Evolutionary conservation across 768 basidiomycete genomes (phyloP), one percentile per base, ranked within the genome.

Genomic region (Hygrophorus russula): DNA sequence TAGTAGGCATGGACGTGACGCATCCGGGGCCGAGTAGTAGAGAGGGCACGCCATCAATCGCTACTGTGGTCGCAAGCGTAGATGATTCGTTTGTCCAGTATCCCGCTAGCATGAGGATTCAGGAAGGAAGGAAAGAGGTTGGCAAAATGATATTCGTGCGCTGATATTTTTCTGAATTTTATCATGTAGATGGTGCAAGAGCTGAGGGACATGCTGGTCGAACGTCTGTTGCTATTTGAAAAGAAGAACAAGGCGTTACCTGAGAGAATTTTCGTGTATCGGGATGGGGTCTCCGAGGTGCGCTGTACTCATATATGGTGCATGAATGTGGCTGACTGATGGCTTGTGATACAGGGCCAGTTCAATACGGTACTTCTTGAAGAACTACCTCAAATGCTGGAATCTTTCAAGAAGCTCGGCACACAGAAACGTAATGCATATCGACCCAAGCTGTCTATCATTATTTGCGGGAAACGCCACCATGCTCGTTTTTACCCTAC

Each of bases 1-100:
- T 91, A 54, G 78, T 91, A 2, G 88, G 88, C 0, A 84, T 87
- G 49, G 86, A 90, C 53, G 84, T 87, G 0, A 89, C 84, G 0
- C 86, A 90, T 49, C 83, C 87, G 3, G 73, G 82, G 1, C 80
- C 82, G 1, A 70, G 62, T 5, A 82, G 81, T 49, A 56, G 66
- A 40, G 68, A 69, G 2, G 88, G 87, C 2, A 80, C 85, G 1
- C 88, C 88, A 2, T 87, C 84, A 0, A 82, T 91, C 34, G 84
- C 83, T 0, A 87, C 85, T 0, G 80, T 90, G 7, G 88, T 90
- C 2, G 87, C 82, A 0, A 89, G 77, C 46, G 65, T 77, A 1
- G 85, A 90, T 53, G 62, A 65, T 17, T 59, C 66, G 2, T 88
- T 85, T 49, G 80, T 76, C 0, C 84, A 88, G 48, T 89, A 79